Base-by-base conservation (phyloP, 805 yeast genomes). In the Saccharomycopsis sp. region DNA sequence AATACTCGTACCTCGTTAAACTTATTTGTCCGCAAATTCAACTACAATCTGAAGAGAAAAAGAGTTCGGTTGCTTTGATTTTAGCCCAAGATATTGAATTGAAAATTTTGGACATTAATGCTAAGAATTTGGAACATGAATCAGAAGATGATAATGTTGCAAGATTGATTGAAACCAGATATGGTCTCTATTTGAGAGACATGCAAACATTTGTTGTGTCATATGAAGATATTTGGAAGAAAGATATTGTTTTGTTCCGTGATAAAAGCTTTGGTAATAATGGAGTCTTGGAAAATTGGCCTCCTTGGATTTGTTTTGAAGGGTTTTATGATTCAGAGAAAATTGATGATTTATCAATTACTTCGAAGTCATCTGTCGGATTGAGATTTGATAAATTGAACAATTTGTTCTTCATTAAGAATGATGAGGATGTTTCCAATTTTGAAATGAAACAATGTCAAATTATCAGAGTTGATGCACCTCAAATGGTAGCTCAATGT, bases 241-340 rank as follows among this genome's bases (percentile, higher is more conserved):
- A 59, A 5, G 64, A 62, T 14, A 59, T 59, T 20, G 63, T 62
- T 44, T 61, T 60, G 11, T 56, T 65, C 22, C 60, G 58, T 38
- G 21, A 32, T 22, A 52, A 54, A 35, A 57, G 59, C 11, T 59
- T 59, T 35, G 59, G 65, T 5, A 52, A 57, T 38, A 57, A 60
- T 9, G 53, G 49, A 3, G 50, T 53, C 7, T 50, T 56, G 1
- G 50, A 43, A 24, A 53, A 59, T 56, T 81, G 86, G 86, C 85
- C 86, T 0, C 86, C 86, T 0, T 72, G 75, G 71, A 53, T 81
- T 17, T 84, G 85, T 0, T 53, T 77, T 43, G 88, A 81, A 56
- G 68, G 76, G 53, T 76, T 82, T 55, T 75, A 74, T 52, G 71
- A 72, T 38, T 66, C 72, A 8, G 64, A 66, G 0, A 39, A 63